These are phyloP conservation scores for Mrakia frigida DNA, from an alignment of 768 basidiomycete genomes.

Conservation along the genomic window DNA sequence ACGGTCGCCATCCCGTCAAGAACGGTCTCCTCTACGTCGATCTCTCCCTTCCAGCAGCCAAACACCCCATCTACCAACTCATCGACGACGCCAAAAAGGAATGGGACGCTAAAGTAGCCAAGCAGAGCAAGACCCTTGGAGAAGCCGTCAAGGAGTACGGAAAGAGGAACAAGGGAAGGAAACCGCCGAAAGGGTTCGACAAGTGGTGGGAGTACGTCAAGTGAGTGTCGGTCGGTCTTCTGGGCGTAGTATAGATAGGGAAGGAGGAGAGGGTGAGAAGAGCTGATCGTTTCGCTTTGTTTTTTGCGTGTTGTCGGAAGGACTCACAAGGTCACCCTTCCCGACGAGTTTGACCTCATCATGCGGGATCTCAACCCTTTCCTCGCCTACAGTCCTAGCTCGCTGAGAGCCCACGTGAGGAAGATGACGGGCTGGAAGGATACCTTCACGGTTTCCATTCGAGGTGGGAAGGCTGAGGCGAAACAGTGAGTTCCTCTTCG, in stretches of 20 bases:
- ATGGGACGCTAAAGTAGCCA: slow-evolving; percentile 39
- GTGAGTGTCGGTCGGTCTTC: slow-evolving; percentile 32
- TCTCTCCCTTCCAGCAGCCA: slow-evolving; percentile 32
- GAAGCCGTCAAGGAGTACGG: slow-evolving; percentile 40
- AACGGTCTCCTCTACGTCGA: slow-evolving; percentile 41
- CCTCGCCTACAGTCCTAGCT: slow-evolving; percentile 37
- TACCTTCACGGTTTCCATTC: slow-evolving; percentile 20
- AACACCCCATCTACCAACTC: slow-evolving; percentile 43
- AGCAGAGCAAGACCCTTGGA: slow-evolving; percentile 38
- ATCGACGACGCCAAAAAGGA: slow-evolving; percentile 37
- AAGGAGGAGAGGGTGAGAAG: too few species aligned
- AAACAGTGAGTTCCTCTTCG: not conserved
- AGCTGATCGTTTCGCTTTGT: not conserved
- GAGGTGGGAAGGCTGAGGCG: slow-evolving; percentile 9
- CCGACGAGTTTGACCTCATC: slow-evolving; percentile 42
- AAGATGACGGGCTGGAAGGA: slow-evolving; percentile 18
- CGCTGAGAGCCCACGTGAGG: slow-evolving; percentile 34
- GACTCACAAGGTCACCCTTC: slow-evolving; percentile 39
- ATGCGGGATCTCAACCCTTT: slow-evolving; percentile 38
- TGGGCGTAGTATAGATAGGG: too few species aligned
- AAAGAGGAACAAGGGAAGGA: slow-evolving; percentile 35
- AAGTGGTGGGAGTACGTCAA: slow-evolving; percentile 42
- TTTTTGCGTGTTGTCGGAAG: too few species aligned
- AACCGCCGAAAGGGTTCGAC: slow-evolving; percentile 43
- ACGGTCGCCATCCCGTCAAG: slow-evolving; percentile 30